Base-by-base conservation (phyloP, 257 asterid genomes). In the Solanum tarapatanum region DNA sequence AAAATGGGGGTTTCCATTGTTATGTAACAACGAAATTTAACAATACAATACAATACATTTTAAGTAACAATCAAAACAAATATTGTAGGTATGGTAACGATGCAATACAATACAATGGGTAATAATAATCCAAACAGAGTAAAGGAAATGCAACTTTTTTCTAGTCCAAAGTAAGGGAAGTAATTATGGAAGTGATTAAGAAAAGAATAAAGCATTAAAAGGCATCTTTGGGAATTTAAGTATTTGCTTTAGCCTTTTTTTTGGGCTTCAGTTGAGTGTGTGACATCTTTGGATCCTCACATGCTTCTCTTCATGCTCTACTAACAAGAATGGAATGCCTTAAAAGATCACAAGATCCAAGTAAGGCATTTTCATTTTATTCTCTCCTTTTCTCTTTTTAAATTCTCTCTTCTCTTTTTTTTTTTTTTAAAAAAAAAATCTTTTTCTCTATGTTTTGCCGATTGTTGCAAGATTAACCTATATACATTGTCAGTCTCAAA, bases 171-270 rank as follows among this genome's bases (percentile, higher is more conserved):
- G 55, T 23, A 62, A 21, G 48, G 55, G 14, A 35, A 13, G 84
- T 80, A 80, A 45, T 79, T 43, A 16, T 45, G 11, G 41, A 80
- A 80, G 85, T 80, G 19, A 69, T 66, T 66, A 84, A 84, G 87
- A 66, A 84, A 84, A 84, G 87, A 84, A 84, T 84, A 84, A 84
- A 62, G 77, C 66, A 16, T 2, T 62, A 66, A 45, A 84, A 84
- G 80, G 41, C 79, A 36, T 64, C 62, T 69, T 41, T 84, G 87
- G 77, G 37, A 28, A 28, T 68, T 64, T 6, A 68, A 68, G 10
- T 26, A 1, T 68, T 12, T 84, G 6, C 19, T 84, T 58, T 58
- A 12, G 11, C 74, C 58, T n/a, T 62, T n/a, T 26, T 23, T 60
- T 17, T 55, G 17, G 28, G 87, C 36, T 58, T 28, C 77, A 84